Evolutionary conservation across 495 filamentous ascomycete species (phyloP).

Genomic region (Penicillium antarcticum): DNA sequence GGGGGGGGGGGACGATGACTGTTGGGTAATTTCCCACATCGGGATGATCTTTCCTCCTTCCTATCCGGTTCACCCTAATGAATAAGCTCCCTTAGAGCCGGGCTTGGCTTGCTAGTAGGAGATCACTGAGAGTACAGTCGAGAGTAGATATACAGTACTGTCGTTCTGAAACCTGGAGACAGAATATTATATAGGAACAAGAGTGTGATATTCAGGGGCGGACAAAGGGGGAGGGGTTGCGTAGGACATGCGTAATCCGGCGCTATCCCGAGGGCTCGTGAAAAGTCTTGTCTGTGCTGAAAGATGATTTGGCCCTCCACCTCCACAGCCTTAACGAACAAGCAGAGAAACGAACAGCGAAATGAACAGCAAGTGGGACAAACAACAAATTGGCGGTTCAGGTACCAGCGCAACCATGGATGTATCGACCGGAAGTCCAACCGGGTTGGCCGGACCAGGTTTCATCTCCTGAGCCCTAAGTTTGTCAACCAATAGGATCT

Average conservation of each 20-base stretch:
- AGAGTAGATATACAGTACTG: too few relatives aligned
- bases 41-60: slow-evolving; percentile 1
- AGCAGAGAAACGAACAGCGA: too few relatives aligned
- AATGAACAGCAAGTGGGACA: background rate
- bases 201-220: too few relatives aligned
- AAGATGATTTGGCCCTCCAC: too few relatives aligned
- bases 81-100: slow-evolving; percentile 2
- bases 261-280: too few relatives aligned
- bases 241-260: too few relatives aligned
- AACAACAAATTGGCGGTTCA: background rate
- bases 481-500: slow-evolving; percentile 1
- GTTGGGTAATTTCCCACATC: background rate
- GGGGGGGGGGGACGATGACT: background rate
- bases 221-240: too few relatives aligned
- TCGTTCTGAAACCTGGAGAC: too few relatives aligned
- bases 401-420: background rate
- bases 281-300: too few relatives aligned
- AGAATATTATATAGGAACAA: too few relatives aligned
- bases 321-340: too few relatives aligned
- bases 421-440: background rate
- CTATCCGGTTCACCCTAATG: background rate
- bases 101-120: background rate
- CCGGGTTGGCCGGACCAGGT: slow-evolving; percentile 3
- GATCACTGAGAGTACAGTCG: background rate
- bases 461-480: background rate